Percentiles rank a stretch among this genome's conserved stretches.
Conservation (phyloP, 305 asterid genomes). For the Fraxinus baroniana region DNA sequence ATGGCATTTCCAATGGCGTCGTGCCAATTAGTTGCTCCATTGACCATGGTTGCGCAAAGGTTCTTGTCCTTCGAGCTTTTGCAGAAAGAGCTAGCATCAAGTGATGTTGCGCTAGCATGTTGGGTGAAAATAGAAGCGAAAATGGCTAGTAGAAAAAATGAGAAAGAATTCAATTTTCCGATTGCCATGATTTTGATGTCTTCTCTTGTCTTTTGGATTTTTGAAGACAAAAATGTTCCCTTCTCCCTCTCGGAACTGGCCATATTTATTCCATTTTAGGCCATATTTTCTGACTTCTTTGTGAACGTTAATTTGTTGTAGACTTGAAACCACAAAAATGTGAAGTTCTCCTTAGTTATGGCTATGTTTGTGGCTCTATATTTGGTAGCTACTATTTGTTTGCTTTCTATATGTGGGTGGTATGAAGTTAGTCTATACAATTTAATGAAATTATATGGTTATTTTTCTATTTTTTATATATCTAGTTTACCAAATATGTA, state of each 20-base stretch:
- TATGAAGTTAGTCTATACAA: no score
- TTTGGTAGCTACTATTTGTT: neutral
- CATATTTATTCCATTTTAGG: neutral
- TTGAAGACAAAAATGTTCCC: neutral
- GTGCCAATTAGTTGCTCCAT: conserved; percentile 11
- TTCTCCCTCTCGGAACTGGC: neutral
- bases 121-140: neutral
- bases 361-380: neutral
- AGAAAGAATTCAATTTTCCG: conserved; percentile 16
- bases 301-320: neutral
- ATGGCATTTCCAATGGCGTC: conserved; percentile 26
- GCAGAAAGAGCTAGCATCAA: conserved; percentile 20
- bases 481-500: no score
- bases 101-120: neutral
- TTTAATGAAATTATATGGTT: no score
- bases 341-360: neutral
- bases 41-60: conserved; percentile 28
- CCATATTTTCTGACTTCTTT: neutral
- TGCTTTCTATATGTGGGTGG: neutral
- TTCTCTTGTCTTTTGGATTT: neutral
- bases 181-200: conserved; percentile 13
- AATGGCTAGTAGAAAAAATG: conserved; percentile 18
- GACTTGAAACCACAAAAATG: neutral
- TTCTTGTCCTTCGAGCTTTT: conserved; percentile 11
- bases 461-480: no score